A percentile compares a stretch with the other conserved stretches of the same genome.
phyloP scores from a whole-genome alignment of 2,329 filamentous ascomycete species.

The Bertia moriformis region DNA sequence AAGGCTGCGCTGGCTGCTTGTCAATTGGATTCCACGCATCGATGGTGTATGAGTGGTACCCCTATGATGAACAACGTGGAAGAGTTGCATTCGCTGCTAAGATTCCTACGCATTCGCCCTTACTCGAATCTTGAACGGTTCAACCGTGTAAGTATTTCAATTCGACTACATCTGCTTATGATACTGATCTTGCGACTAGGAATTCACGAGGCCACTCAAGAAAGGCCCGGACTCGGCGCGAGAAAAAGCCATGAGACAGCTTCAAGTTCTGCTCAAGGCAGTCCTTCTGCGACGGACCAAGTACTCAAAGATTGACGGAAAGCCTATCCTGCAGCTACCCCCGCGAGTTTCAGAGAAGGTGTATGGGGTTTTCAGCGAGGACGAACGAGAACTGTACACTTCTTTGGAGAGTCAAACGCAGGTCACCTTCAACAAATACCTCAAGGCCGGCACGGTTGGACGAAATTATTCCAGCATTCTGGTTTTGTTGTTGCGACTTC shows the following conservation, averaged over 20 bases:
- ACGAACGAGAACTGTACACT: constrained; percentile 50
- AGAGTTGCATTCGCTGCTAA: constrained; percentile 65
- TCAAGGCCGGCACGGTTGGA: constrained; percentile 52
- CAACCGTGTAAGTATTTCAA: constrained; percentile 25
- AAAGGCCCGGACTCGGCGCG: constrained; percentile 13
- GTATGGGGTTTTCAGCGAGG: constrained; percentile 50
- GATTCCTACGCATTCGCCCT: constrained; percentile 63
- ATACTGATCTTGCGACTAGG: constrained; percentile 11
- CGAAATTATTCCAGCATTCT: constrained; percentile 68
- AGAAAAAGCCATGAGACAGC: constrained; percentile 45
- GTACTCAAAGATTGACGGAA: constrained; percentile 62
- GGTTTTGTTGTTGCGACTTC: constrained; percentile 64
- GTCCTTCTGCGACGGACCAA: constrained; percentile 76
- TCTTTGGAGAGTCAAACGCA: constrained; percentile 53
- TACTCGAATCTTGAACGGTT: constrained; percentile 56
- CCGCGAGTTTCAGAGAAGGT: constrained; percentile 46
- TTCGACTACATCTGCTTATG: constrained; percentile 1
- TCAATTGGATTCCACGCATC: constrained; percentile 40
- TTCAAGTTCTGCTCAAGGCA: constrained; percentile 65
- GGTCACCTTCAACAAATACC: constrained; percentile 62
- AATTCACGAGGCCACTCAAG: constrained; percentile 38
- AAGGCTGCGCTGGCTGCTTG: constrained; percentile 45
- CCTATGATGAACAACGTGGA: constrained; percentile 78
- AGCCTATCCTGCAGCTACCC: constrained; percentile 58
- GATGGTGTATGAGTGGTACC: constrained; percentile 67